Conservation (phyloP, 805 yeast genomes). For the Starmerella scarabaei region DNA sequence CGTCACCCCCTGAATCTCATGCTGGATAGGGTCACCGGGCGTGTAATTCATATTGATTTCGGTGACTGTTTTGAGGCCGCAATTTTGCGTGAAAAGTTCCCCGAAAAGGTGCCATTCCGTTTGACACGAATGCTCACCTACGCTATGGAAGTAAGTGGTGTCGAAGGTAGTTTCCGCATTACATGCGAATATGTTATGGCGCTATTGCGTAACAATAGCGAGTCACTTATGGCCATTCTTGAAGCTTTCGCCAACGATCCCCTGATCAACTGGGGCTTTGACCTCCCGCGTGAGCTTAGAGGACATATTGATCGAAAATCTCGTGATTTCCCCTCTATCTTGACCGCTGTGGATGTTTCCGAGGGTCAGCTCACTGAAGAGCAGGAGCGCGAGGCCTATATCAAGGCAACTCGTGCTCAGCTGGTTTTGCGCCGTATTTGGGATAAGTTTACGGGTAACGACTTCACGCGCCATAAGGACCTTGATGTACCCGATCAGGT, state of each 20-base stretch:
- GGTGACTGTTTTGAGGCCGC: slow-evolving; percentile 99
- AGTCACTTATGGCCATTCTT: slow-evolving; percentile 91
- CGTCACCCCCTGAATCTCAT: slow-evolving; percentile 94
- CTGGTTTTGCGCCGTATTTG: slow-evolving; percentile 80
- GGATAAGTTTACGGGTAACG: slow-evolving; percentile 88
- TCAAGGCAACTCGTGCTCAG: slow-evolving; percentile 76
- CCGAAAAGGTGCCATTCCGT: slow-evolving; percentile 96
- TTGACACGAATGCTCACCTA: slow-evolving; percentile 91
- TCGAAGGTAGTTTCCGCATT: slow-evolving; percentile 92
- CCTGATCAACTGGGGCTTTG: slow-evolving; percentile 96
- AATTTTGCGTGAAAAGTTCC: slow-evolving; percentile 86
- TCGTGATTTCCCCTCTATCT: slow-evolving; percentile 4
- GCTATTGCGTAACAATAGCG: slow-evolving; percentile 83
- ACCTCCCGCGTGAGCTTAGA: slow-evolving; percentile 45
- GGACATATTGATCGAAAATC: slow-evolving; percentile 10
- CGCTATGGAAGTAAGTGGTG: slow-evolving; percentile 98
- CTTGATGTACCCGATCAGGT: slow-evolving; percentile 81
- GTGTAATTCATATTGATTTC: slow-evolving; percentile 92
- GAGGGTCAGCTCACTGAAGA: slow-evolving; percentile 20
- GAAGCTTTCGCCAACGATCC: slow-evolving; percentile 99
- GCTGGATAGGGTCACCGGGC: slow-evolving; percentile 90
- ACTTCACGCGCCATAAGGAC: slow-evolving; percentile 58
- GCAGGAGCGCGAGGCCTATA: slow-evolving; percentile 18
- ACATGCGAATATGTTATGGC: slow-evolving; percentile 97
- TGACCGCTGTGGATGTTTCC: slow-evolving; percentile 5